Base-by-base conservation (phyloP, 225 moss, liverwort and hornwort genomes). In the Polytrichum commune region DNA sequence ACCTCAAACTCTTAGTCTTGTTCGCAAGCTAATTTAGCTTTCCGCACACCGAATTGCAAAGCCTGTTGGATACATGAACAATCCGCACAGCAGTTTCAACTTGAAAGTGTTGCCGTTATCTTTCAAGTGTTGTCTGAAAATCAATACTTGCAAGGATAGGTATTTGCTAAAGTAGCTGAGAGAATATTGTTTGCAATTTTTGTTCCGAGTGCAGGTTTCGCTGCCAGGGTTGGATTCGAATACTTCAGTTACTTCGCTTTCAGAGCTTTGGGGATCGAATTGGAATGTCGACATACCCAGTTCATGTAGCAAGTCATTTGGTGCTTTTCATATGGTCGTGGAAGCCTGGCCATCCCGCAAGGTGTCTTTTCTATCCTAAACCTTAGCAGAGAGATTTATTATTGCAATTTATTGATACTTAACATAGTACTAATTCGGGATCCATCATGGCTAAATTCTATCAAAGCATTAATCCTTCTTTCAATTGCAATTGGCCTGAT, bases 261-360 rank as follows among this genome's bases (percentile, higher is more conserved):
- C 74, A 29, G 84, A 77, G 53, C 70, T 82, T 7, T 81, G 83
- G 65, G 71, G 76, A 63, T 68, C 73, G 29, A 72, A 75, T 10
- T 84, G 72, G 62, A 86, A 86, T 62, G 74, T 89, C 22, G 80
- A 87, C 29, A 72, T 92, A 19, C 83, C 84, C 5, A 81, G 77
- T 69, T 68, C 54, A 6, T 74, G 69, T 56, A 76, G 26, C 28
- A 74, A 66, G 5, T 33, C 75, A 24, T 72, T 63, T 72, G 96
- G 96, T 69, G 84, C 81, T 27, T 69, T 79, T 69, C 83, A 87
- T 64, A 78, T 82, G 27, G 77, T 96, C 67, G 89, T 92, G 53
- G 72, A 85, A 74, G 93, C 86, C 70, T 96, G 96, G 96, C 96
- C 96, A 16, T 96, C 92, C 69, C 88, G 85, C 65, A 90, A 96